Evolutionary conservation across 805 yeast species (phyloP).

Genomic region (Teunomyces cretensis): DNA sequence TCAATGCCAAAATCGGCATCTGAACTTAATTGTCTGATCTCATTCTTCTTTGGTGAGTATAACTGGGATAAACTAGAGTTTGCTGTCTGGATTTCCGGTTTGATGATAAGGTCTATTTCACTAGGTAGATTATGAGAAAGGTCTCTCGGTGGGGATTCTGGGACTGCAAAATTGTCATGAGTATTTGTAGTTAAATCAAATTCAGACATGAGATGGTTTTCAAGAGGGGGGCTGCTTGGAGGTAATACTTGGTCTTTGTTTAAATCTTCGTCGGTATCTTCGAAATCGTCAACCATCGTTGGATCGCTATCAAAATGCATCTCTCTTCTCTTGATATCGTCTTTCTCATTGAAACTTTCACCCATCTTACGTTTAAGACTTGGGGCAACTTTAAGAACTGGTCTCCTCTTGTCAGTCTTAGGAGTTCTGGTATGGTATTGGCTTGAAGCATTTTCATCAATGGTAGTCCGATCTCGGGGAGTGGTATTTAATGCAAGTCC

Average conservation of each 20-base stretch:
- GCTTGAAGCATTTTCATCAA: conserved; percentile 47
- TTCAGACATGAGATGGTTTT: conserved; percentile 27
- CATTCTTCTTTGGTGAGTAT: conserved; percentile 5
- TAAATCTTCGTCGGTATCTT: conserved; percentile 12
- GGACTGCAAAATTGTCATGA: conserved; percentile 17
- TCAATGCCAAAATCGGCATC: conserved; percentile 54
- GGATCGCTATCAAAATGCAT: conserved; percentile 18
- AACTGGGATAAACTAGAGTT: not conserved
- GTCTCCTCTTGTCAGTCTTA: conserved; percentile 13
- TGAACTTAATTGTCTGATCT: conserved; percentile 19
- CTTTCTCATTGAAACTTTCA: conserved; percentile 42
- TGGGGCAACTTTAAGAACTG: conserved; percentile 24
- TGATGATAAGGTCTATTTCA: conserved; percentile 7
- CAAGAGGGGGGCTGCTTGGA: conserved; percentile 43
- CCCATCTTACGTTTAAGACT: conserved; percentile 43
- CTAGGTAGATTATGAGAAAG: conserved; percentile 4
- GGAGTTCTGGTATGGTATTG: conserved; percentile 40
- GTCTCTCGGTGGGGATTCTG: conserved; percentile 26
- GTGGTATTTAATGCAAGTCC: conserved; percentile 33
- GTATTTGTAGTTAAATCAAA: conserved; percentile 27
- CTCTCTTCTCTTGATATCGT: conserved; percentile 37
- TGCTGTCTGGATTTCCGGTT: not conserved
- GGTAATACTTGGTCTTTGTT: conserved; percentile 12
- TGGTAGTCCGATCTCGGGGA: conserved; percentile 39
- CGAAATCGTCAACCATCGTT: conserved; percentile 17